phyloP scores from a whole-genome alignment of 208 protist genomes.

The Phytomonas francai region DNA sequence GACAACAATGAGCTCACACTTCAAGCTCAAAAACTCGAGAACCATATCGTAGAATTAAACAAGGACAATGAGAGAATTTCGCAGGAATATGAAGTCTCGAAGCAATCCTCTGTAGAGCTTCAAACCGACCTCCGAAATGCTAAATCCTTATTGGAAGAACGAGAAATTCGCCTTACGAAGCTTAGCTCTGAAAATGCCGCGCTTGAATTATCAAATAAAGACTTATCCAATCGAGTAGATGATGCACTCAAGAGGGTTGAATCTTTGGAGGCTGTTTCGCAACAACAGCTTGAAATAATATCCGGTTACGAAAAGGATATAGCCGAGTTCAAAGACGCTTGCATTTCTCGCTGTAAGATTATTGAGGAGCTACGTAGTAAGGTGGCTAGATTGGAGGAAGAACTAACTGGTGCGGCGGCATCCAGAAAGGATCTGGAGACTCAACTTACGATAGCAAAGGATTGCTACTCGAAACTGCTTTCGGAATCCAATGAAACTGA shows the following conservation, averaged over 20 bases:
- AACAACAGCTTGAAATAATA: conserved; percentile 36
- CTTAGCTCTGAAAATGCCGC: conserved; percentile 7
- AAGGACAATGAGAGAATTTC: background rate
- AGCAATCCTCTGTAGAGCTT: background rate
- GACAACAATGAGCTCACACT: background rate
- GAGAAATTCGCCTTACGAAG: background rate
- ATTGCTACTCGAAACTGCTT: conserved; percentile 53
- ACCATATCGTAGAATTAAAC: background rate
- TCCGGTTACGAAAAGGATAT: conserved; percentile 34
- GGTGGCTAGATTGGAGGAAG: conserved; percentile 12
- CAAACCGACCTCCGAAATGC: background rate
- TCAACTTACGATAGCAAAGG: conserved; percentile 43
- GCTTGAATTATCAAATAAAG: background rate
- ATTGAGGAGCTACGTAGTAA: conserved; percentile 27
- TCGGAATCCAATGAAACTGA: conserved; percentile 51
- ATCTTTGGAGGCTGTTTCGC: conserved; percentile 11
- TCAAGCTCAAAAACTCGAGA: background rate
- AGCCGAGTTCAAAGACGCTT: conserved; percentile 20
- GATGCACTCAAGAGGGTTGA: background rate
- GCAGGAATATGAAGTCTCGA: background rate
- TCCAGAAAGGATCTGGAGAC: conserved; percentile 36
- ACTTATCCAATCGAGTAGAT: background rate
- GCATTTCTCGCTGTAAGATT: conserved; percentile 16
- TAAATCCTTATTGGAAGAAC: background rate
- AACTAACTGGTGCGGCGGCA: conserved; percentile 14